These are phyloP conservation scores for Apophysomyces variabilis DNA, from an alignment of 371 early-diverging fungal genomes.

Conservation along the genomic window DNA sequence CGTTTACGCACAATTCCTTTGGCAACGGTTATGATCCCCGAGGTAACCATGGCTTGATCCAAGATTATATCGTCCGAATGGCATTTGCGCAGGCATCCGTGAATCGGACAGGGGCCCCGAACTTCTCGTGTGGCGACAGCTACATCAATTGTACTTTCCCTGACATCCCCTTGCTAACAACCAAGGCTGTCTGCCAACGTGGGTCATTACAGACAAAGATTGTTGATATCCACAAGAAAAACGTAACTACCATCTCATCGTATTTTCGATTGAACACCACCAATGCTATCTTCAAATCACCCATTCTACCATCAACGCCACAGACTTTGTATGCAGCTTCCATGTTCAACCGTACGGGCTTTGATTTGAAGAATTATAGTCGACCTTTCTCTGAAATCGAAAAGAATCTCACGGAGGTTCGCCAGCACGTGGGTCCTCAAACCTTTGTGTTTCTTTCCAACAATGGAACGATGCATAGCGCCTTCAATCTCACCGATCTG, in stretches of 20 bases:
- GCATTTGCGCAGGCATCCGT: slow-evolving; percentile 16
- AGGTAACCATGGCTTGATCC: slow-evolving; percentile 9
- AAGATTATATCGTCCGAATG: slow-evolving; percentile 13
- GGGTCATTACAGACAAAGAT: slow-evolving; percentile 18
- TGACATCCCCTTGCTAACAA: neutral
- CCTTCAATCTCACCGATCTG: neutral
- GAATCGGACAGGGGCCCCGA: slow-evolving; percentile 4
- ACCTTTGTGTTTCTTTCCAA: neutral
- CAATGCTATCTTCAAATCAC: neutral
- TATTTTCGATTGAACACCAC: neutral
- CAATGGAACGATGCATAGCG: neutral
- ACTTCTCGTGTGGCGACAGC: slow-evolving; percentile 4
- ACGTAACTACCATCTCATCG: slow-evolving; percentile 13
- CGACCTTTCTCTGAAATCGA: neutral
- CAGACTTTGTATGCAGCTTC: neutral
- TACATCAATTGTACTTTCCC: slow-evolving; percentile 19
- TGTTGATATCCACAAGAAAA: slow-evolving; percentile 12
- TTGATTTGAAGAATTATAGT: neutral
- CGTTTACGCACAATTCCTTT: neutral
- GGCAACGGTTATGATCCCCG: neutral
- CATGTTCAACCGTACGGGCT: neutral
- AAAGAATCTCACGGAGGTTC: neutral
- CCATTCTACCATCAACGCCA: neutral
- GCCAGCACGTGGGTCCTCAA: neutral
- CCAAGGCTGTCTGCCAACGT: slow-evolving; percentile 2